Base-by-base conservation (phyloP, 106 monocot genomes). In the Acorus gramineus region DNA sequence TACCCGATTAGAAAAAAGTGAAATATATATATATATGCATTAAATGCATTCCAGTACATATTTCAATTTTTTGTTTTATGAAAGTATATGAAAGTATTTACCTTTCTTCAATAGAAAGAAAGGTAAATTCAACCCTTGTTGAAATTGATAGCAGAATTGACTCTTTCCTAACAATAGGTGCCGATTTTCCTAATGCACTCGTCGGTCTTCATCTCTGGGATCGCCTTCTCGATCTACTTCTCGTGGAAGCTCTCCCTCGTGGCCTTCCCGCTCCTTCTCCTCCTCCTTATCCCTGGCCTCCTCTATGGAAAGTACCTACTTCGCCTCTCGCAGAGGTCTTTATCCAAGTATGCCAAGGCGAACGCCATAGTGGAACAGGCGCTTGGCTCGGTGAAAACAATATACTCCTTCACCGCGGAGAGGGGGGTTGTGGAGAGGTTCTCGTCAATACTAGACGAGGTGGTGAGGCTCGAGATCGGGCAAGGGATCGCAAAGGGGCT, bases 401-500 rank as follows among this genome's bases (percentile, higher is more conserved):
- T 92, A 9, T 92, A 86, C 56, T 81, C 86, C 5, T 91, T 91
- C 66, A 86, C 91, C 0, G 86, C 86, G 2, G 91, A 91, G 74
- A 71, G 67, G 14, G 76, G 76, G 14, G 76, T 91, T 9, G 63
- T 75, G 28, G 73, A 74, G 46, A 71, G 53, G 42, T 91, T 81
- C 51, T 71, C 78, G 6, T 60, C 71, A 1, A 60, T 79, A 8
- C 43, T 91, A 56, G 91, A 86, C 6, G 14, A 45, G 47, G 77
- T 78, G 5, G 71, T 83, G 14, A 77, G 74, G 72, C 66, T 91
- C 47, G 91, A 86, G 13, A 73, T 92, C 64, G 84, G 63, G 55
- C 81, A 92, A 77, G 91, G 91, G 3, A 84, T 84, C 42, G 91
- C 91, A 0, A 84, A 92, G 45, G 91, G 91, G 3, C 51, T 92